Conservation (phyloP, 208 protist genomes). For the Acanthamoeba culbertsoni region DNA sequence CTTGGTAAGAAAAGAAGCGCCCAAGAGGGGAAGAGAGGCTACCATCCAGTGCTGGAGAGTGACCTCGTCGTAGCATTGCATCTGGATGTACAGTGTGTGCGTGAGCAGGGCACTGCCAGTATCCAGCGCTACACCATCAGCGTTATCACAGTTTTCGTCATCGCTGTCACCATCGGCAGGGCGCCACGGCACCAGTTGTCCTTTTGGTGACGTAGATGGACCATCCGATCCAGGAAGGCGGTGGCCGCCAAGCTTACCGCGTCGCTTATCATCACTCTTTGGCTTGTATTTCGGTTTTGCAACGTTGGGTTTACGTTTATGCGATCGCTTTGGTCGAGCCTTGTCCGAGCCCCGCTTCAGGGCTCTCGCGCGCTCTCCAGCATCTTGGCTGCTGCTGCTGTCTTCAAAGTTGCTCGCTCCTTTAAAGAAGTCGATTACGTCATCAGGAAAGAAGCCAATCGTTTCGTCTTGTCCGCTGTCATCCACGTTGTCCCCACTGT, state of each 20-base stretch:
- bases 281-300: background rate
- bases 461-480: background rate
- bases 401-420: background rate
- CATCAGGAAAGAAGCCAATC: background rate
- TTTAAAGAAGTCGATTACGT: background rate
- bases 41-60: constrained; percentile 18
- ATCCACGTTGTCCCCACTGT: background rate
- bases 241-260: background rate
- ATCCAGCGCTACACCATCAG: background rate
- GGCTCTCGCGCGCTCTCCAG: background rate
- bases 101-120: background rate
- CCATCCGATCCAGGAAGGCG: background rate
- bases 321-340: too few species aligned
- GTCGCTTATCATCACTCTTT: background rate
- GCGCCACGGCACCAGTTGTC: background rate
- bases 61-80: constrained; percentile 35
- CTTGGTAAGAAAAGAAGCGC: background rate
- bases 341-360: too few species aligned
- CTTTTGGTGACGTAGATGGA: background rate
- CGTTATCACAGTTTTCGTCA: background rate
- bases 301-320: too few species aligned
- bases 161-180: background rate
- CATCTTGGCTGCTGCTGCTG: background rate
- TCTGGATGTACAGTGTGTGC: constrained; percentile 39
- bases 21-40: background rate